Percentiles rank a stretch among this genome's conserved stretches.
Conservation (phyloP, 331 rosid genomes). For the Malus hybrid region DNA sequence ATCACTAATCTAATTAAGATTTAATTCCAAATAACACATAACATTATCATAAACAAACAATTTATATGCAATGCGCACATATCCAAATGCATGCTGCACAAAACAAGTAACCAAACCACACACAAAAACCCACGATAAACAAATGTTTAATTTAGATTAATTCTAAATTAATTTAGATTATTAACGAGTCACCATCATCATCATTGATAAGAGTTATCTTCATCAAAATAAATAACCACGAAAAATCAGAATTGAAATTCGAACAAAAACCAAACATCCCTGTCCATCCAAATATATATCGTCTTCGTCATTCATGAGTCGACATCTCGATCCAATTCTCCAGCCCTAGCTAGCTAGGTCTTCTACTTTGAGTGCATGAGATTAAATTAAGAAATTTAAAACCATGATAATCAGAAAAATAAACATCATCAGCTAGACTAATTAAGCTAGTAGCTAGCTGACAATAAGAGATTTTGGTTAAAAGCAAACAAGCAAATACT, state of each 20-base stretch:
- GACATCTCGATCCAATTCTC: background rate
- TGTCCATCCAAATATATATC: too few species aligned
- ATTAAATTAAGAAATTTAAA: constrained; percentile 16
- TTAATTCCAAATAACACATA: background rate
- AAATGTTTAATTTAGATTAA: background rate
- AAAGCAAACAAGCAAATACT: background rate
- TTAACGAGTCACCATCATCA: background rate
- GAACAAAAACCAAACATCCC: constrained; percentile 4
- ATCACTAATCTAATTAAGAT: background rate
- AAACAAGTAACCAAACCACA: background rate
- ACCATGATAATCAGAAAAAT: constrained; percentile 12
- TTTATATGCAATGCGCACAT: constrained; percentile 17
- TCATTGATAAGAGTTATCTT: constrained; percentile 14
- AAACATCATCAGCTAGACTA: background rate
- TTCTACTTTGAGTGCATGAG: constrained; percentile 21
- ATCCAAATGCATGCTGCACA: constrained; percentile 20
- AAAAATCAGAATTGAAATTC: constrained; percentile 49
- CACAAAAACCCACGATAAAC: constrained; percentile 2
- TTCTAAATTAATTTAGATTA: too few species aligned
- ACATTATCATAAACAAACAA: constrained; percentile 6
- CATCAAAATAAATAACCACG: constrained; percentile 10
- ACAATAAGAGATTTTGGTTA: background rate
- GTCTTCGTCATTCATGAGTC: too few species aligned
- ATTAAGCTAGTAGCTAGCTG: background rate
- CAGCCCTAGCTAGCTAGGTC: constrained; percentile 11